Base-by-base conservation (phyloP, 106 monocot genomes). In the Allium cepa region DNA sequence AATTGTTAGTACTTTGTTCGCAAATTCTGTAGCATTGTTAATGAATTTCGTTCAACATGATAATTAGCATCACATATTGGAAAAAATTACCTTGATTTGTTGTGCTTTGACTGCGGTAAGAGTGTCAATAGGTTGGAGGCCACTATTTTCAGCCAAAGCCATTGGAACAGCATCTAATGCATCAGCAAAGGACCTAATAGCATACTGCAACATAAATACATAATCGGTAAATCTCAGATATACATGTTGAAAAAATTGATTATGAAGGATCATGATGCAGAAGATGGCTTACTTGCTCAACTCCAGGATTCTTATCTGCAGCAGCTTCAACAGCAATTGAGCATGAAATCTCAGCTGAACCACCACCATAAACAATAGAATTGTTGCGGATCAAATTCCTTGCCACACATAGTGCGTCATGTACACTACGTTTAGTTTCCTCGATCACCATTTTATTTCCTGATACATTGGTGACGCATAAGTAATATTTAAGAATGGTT, bases 401-500 rank as follows among this genome's bases (percentile, higher is more conserved):
- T 26, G 97, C 87, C 14, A 97, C 97, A 72, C 97, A 97, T 3
- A 97, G 84, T 10, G 89, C 97, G 80, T 97, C 97, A 67, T 97
- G 97, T 45, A 97, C 4, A 59, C 92, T 97, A 22, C 97, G 79
- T 50, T 97, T 97, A 5, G 97, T 97, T 82, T 97, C 97, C 70
- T 97, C 97, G 13, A 97, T 87, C 84, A 97, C 75, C 92, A 97
- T 97, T 64, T 97, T 97, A 73, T 97, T 97, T 46, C 97, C 97
- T 97, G 45, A 62, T 56, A 7, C 15, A 57, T 26, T 27, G 62
- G 46, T 8, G 36, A 36, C 5, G 36, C 36, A 36, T 36, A 36
- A 36, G 36, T 36, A 36, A 36, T 36, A 36, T 36, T 36, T 36
- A 36, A 36, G 36, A 36, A 36, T 2, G 36, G 1, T 36, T 36